A percentile compares a stretch with the other conserved stretches of the same genome.
These are phyloP conservation scores for Furcasterigmium sp. DNA, from an alignment of 2,329 filamentous ascomycete species.

Conservation along the genomic window DNA sequence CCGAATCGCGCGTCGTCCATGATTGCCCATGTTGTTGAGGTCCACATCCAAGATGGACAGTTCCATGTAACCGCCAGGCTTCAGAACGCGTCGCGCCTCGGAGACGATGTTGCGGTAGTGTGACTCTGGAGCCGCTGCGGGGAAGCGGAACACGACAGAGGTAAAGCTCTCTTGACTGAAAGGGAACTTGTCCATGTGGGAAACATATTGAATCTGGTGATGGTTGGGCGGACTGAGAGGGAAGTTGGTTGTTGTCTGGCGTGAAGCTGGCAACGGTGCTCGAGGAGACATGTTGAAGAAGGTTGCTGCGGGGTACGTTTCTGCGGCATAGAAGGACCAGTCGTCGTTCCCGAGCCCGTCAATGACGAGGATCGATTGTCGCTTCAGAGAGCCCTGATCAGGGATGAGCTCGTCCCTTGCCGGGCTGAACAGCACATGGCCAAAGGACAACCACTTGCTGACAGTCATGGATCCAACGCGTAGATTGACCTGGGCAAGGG, in stretches of 20 bases:
- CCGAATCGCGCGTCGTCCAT: constrained; percentile 62
- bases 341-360: constrained; percentile 84
- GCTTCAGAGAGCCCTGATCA: constrained; percentile 44
- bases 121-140: constrained; percentile 60
- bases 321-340: constrained; percentile 81
- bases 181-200: constrained; percentile 61
- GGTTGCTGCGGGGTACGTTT: constrained; percentile 69
- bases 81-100: constrained; percentile 72
- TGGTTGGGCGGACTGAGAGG: constrained; percentile 63
- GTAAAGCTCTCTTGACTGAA: constrained; percentile 73
- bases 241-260: constrained; percentile 37
- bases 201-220: constrained; percentile 65
- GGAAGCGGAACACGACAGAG: constrained; percentile 72
- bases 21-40: constrained; percentile 75
- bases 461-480: constrained; percentile 78
- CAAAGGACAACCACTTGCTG: constrained; percentile 83
- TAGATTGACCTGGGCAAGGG: constrained; percentile 67
- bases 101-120: constrained; percentile 67
- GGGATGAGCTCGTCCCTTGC: constrained; percentile 65
- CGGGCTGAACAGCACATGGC: constrained; percentile 77
- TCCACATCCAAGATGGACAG: constrained; percentile 74
- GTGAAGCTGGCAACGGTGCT: constrained; percentile 41
- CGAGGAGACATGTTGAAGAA: constrained; percentile 71
- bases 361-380: constrained; percentile 65
- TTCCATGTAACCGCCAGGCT: constrained; percentile 75